Percentiles rank a stretch among this genome's conserved stretches.
phyloP scores from a whole-genome alignment of 1,284 basidiomycete genomes.

The Ganoderma lucidum region DNA sequence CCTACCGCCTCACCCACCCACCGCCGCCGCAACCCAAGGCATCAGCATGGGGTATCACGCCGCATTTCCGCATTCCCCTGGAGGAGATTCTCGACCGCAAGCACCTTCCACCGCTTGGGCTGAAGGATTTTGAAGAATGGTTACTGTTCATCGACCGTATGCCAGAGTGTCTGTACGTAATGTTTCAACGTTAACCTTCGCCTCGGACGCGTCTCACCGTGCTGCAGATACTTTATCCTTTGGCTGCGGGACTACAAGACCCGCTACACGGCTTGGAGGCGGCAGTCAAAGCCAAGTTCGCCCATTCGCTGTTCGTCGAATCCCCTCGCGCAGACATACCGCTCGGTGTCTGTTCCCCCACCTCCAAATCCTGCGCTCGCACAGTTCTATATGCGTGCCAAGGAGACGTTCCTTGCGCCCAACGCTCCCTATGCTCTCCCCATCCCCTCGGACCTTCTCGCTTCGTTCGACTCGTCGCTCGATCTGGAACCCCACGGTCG shows the following conservation, averaged over 20 bases:
- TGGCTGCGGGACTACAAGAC: slow-evolving; percentile 75
- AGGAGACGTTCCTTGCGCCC: slow-evolving; percentile 79
- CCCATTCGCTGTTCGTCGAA: slow-evolving; percentile 26
- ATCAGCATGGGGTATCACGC: slow-evolving; percentile 56
- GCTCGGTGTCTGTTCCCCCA: slow-evolving; percentile 38
- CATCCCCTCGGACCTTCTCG: slow-evolving; percentile 69
- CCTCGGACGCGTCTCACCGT: slow-evolving; percentile 14
- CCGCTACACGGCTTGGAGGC: slow-evolving; percentile 67
- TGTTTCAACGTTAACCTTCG: slow-evolving; percentile 7
- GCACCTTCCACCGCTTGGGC: slow-evolving; percentile 75
- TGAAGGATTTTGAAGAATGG: slow-evolving; percentile 86
- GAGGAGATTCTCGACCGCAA: slow-evolving; percentile 75
- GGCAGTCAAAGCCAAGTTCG: slow-evolving; percentile 48
- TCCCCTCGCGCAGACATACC: slow-evolving; percentile 39
- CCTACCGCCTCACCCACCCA: slow-evolving; percentile 71
- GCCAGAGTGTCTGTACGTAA: slow-evolving; percentile 71
- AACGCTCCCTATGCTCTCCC: slow-evolving; percentile 74
- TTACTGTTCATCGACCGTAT: slow-evolving; percentile 75
- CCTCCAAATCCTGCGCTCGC: slow-evolving; percentile 55
- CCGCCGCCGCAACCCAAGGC: slow-evolving; percentile 72
- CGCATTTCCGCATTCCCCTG: slow-evolving; percentile 59
- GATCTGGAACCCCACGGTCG: slow-evolving; percentile 20
- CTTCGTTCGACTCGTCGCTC: slow-evolving; percentile 52
- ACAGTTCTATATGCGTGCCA: slow-evolving; percentile 77
- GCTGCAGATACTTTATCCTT: slow-evolving; percentile 70